Percentiles rank a stretch among this genome's conserved stretches.
These are phyloP conservation scores for Yamadazyma siamensis DNA, from an alignment of 1,139 yeast genomes.

Conservation along the genomic window DNA sequence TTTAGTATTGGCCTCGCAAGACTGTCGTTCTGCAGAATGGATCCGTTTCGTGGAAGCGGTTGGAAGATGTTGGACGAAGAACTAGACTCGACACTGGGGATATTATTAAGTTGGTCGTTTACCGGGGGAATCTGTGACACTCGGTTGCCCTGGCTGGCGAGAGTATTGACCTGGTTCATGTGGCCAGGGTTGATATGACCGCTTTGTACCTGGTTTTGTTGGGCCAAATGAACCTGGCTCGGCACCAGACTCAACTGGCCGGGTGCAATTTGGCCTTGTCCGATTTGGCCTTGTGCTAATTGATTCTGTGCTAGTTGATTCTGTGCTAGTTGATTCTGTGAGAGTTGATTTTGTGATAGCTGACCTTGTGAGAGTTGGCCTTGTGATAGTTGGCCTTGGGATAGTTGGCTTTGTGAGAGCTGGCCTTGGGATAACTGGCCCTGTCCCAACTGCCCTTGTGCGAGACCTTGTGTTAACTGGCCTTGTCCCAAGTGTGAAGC, in stretches of 20 bases:
- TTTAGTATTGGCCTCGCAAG: slow-evolving; percentile 6
- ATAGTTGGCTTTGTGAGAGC: slow-evolving; percentile 1
- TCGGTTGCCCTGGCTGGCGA: too few relatives aligned
- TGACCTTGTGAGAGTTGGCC: background rate
- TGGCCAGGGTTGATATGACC: too few relatives aligned
- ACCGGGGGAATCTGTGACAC: background rate
- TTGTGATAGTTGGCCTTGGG: slow-evolving; percentile 4
- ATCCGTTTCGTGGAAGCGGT: slow-evolving; percentile 4
- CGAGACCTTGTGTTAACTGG: slow-evolving; percentile 5
- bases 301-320: too few relatives aligned
- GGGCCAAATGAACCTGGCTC: too few relatives aligned
- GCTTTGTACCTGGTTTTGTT: too few relatives aligned
- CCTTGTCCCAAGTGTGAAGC: too few relatives aligned
- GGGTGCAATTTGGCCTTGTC: too few relatives aligned
- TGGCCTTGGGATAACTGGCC: slow-evolving; percentile 2
- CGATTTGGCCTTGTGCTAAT: too few relatives aligned
- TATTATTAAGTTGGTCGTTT: too few relatives aligned
- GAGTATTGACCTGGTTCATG: too few relatives aligned
- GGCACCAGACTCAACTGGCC: too few relatives aligned
- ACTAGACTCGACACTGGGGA: slow-evolving; percentile 11
- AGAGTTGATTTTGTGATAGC: background rate
- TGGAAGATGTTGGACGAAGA: slow-evolving; percentile 10
- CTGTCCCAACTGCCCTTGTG: slow-evolving; percentile 5
- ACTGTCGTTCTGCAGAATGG: slow-evolving; percentile 4
- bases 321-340: background rate